phyloP scores from a whole-genome alignment of 2,329 filamentous ascomycete genomes.

The Cladosporium sp. region DNA sequence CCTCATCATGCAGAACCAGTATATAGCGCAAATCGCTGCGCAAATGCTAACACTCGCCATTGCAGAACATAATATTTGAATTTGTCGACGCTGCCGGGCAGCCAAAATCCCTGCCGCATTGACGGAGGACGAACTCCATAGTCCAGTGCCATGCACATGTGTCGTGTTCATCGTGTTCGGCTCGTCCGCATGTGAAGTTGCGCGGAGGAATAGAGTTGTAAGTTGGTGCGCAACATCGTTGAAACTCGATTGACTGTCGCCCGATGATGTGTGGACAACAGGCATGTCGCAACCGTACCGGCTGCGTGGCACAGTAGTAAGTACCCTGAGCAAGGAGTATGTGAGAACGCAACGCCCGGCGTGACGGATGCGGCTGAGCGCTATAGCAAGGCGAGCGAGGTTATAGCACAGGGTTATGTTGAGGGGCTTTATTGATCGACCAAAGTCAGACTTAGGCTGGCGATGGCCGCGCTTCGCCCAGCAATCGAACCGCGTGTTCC shows the following conservation, averaged over 20 bases:
- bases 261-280: not conserved
- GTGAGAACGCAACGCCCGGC: not conserved
- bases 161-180: not conserved
- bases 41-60: constrained; percentile 55
- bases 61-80: constrained; percentile 39
- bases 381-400: constrained; percentile 10
- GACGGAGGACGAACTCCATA: constrained; percentile 16
- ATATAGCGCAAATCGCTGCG: constrained; percentile 59
- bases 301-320: constrained; percentile 1
- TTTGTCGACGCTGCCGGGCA: constrained; percentile 18
- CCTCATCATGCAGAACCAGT: constrained; percentile 74
- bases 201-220: not conserved
- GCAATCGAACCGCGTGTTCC: constrained; percentile 2
- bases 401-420: constrained; percentile 14
- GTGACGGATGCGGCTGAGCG: constrained; percentile 11
- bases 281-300: constrained; percentile 11
- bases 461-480: not conserved
- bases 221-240: constrained; percentile 1
- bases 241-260: not conserved
- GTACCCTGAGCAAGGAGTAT: constrained; percentile 8
- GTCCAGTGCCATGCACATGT: not conserved
- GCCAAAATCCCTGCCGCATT: constrained; percentile 23
- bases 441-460: constrained; percentile 8
- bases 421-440: constrained; percentile 18
- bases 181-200: not conserved